These are phyloP conservation scores for Ceratonia siliqua DNA, from an alignment of 306 rosid genomes.

Conservation along the genomic window DNA sequence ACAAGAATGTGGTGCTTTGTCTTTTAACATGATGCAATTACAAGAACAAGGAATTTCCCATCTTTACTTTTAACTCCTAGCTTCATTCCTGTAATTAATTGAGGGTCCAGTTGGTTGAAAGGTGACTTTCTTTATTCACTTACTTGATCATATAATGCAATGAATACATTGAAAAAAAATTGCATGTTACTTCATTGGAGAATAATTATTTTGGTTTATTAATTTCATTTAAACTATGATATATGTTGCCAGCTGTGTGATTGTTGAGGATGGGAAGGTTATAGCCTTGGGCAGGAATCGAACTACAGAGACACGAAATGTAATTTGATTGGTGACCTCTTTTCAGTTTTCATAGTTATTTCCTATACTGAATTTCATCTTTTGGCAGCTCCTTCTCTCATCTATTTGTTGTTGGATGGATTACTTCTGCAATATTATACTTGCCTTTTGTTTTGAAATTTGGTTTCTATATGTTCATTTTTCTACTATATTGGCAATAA, in stretches of 20 bases:
- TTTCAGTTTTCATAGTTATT: constrained; percentile 1
- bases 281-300: constrained; percentile 84
- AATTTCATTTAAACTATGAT: constrained; percentile 31
- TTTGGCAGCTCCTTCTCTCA: neutral
- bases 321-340: constrained; percentile 35
- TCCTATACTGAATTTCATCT: constrained; percentile 14
- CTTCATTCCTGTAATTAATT: constrained; percentile 11
- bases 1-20: neutral
- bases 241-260: constrained; percentile 66
- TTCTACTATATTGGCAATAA: neutral
- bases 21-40: constrained; percentile 22
- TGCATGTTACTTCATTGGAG: neutral
- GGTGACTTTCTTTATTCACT: constrained; percentile 10
- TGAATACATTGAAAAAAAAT: neutral
- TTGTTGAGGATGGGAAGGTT: constrained; percentile 74
- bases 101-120: constrained; percentile 1
- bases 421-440: neutral
- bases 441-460: neutral
- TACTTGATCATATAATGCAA: neutral
- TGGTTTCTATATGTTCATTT: neutral
- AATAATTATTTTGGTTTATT: neutral
- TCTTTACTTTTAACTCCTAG: neutral
- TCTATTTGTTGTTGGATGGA: constrained; percentile 5
- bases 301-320: constrained; percentile 84
- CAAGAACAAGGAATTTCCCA: constrained; percentile 1